Percentiles rank a stretch among this genome's conserved stretches.
Conservation (phyloP, 306 rosid species). For the Fragaria ananassa region DNA sequence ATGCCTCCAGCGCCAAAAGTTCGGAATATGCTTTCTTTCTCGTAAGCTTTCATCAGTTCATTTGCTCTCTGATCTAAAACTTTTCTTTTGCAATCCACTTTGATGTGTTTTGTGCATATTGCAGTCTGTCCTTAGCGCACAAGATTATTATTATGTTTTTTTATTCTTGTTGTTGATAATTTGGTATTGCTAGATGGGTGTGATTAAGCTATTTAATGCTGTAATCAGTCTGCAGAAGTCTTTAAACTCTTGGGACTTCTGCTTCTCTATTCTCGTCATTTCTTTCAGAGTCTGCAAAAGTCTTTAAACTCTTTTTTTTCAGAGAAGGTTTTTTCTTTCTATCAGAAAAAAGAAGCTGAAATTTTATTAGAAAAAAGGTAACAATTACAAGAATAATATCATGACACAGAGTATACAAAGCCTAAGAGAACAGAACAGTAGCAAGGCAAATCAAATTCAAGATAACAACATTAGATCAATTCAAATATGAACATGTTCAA, state of each 20-base stretch:
- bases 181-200: not conserved
- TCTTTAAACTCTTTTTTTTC: not conserved
- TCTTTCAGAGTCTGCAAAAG: not conserved
- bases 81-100: not conserved
- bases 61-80: not conserved
- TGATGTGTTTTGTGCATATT: not conserved
- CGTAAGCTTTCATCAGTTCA: constrained; percentile 50
- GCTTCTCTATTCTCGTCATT: not conserved
- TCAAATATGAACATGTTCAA: not conserved
- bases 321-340: not conserved
- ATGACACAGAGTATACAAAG: not conserved
- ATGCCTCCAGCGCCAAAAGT: constrained; percentile 98
- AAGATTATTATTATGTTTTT: not conserved
- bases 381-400: not conserved
- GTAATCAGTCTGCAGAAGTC: not conserved
- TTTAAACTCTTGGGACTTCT: not conserved
- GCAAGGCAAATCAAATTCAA: not conserved
- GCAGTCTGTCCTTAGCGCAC: not conserved
- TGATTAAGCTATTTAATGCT: not conserved
- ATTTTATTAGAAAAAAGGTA: not conserved
- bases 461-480: not conserved
- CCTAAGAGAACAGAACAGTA: not conserved
- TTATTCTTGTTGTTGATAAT: not conserved
- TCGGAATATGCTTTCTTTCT: constrained; percentile 98
- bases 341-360: too few relatives aligned